phyloP scores from a whole-genome alignment of 805 yeast genomes.

The Henningerozyma blattae region DNA sequence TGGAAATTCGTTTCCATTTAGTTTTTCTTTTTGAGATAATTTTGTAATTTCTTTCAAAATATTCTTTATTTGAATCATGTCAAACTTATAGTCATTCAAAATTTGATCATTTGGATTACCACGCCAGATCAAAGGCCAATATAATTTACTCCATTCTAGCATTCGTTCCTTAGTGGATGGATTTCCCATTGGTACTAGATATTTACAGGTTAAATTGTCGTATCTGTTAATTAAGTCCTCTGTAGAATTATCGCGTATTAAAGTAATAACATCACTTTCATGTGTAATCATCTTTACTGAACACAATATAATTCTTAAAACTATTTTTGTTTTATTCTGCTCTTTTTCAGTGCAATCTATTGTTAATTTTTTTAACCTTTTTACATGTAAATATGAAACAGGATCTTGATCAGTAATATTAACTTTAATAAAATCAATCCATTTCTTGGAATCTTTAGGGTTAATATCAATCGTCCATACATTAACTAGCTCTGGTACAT shows the following conservation, averaged over 20 bases:
- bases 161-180: conserved; percentile 65
- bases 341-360: too few relatives aligned
- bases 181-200: conserved; percentile 43
- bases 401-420: conserved; percentile 18
- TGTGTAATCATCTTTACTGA: conserved; percentile 26
- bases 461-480: conserved; percentile 40
- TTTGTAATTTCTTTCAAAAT: conserved; percentile 22
- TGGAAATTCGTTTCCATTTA: conserved; percentile 25
- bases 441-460: conserved; percentile 25
- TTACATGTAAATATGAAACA: conserved; percentile 28
- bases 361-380: conserved; percentile 36
- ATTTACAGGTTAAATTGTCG: conserved; percentile 8
- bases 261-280: conserved; percentile 13
- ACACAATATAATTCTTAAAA: conserved; percentile 33
- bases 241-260: conserved; percentile 5
- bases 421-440: conserved; percentile 18
- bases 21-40: conserved; percentile 8
- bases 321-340: conserved; percentile 2
- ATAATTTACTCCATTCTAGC: conserved; percentile 46
- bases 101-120: conserved; percentile 77
- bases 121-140: conserved; percentile 91
- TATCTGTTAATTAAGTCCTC: conserved; percentile 3
- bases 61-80: conserved; percentile 31
- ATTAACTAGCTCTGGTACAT: conserved; percentile 18
- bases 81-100: conserved; percentile 41